Conservation (phyloP, 129 eudicot genomes). For the Erigeron canadensis region DNA sequence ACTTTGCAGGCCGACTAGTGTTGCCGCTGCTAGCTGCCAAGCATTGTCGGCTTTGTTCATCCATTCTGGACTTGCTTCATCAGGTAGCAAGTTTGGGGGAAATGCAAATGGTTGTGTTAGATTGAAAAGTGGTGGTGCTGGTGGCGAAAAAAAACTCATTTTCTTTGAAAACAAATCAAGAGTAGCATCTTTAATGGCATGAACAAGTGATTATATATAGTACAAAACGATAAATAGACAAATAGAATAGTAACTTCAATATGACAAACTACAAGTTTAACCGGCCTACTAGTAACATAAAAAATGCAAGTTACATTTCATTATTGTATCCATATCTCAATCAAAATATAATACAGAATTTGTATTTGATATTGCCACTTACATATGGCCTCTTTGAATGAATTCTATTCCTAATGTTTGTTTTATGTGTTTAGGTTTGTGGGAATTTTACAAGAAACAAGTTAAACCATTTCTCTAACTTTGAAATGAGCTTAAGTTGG, state of each 20-base stretch:
- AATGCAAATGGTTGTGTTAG: conserved; percentile 30
- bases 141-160: conserved; percentile 37
- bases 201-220: neutral
- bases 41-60: conserved; percentile 76
- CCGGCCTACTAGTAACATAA: conserved; percentile 22
- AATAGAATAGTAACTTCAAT: conserved; percentile 13
- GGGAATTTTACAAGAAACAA: neutral
- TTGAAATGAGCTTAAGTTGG: neutral
- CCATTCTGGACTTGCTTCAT: conserved; percentile 63
- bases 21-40: conserved; percentile 71
- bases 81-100: conserved; percentile 48
- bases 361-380: neutral
- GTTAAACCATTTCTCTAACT: neutral
- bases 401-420: neutral
- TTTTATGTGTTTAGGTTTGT: neutral
- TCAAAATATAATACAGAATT: neutral
- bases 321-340: conserved; percentile 2
- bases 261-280: conserved; percentile 19
- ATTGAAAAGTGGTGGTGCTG: conserved; percentile 22
- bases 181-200: neutral
- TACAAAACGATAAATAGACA: neutral
- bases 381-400: neutral
- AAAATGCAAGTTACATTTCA: conserved; percentile 23
- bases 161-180: neutral
- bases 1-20: conserved; percentile 58